Percentiles rank a stretch among this genome's conserved stretches.
Conservation (phyloP, 2,329 filamentous ascomycete genomes). For the Elsinoe ampelina region DNA sequence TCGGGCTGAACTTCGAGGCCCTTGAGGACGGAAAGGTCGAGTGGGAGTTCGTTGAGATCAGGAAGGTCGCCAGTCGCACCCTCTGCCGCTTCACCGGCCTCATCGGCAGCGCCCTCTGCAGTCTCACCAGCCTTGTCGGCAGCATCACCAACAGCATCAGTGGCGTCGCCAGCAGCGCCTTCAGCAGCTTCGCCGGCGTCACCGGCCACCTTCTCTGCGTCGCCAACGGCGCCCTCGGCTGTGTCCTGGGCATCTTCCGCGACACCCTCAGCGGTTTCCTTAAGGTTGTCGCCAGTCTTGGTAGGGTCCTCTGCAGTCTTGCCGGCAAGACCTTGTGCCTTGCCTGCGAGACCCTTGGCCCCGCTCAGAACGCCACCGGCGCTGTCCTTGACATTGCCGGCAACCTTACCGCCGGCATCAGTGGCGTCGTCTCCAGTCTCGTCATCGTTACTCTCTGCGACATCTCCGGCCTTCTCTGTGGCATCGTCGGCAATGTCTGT, state of each 20-base stretch:
- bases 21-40: slow-evolving; percentile 39
- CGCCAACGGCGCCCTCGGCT: slow-evolving; percentile 20
- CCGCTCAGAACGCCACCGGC: slow-evolving; percentile 34
- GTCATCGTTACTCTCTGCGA: slow-evolving; percentile 21
- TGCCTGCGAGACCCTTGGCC: slow-evolving; percentile 38
- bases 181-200: slow-evolving; percentile 24
- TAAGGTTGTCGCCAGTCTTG: slow-evolving; percentile 30
- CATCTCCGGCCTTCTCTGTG: slow-evolving; percentile 34
- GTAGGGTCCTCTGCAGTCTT: slow-evolving; percentile 33
- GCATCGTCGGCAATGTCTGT: slow-evolving; percentile 33
- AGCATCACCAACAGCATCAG: slow-evolving; percentile 26
- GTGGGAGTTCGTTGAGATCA: slow-evolving; percentile 31
- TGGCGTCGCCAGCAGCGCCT: slow-evolving; percentile 22
- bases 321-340: slow-evolving; percentile 38
- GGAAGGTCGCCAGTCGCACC: slow-evolving; percentile 23
- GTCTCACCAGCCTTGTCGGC: slow-evolving; percentile 22
- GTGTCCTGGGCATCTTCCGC: slow-evolving; percentile 28
- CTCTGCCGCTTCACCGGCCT: slow-evolving; percentile 20
- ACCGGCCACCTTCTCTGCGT: slow-evolving; percentile 16
- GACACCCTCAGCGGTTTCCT: slow-evolving; percentile 27
- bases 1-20: slow-evolving; percentile 46
- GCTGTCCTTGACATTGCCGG: slow-evolving; percentile 23
- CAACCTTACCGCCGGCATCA: slow-evolving; percentile 26
- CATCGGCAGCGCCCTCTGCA: slow-evolving; percentile 15
- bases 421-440: slow-evolving; percentile 20